Base-by-base conservation (phyloP, 345 rosid species). In the Brassica nigra region DNA sequence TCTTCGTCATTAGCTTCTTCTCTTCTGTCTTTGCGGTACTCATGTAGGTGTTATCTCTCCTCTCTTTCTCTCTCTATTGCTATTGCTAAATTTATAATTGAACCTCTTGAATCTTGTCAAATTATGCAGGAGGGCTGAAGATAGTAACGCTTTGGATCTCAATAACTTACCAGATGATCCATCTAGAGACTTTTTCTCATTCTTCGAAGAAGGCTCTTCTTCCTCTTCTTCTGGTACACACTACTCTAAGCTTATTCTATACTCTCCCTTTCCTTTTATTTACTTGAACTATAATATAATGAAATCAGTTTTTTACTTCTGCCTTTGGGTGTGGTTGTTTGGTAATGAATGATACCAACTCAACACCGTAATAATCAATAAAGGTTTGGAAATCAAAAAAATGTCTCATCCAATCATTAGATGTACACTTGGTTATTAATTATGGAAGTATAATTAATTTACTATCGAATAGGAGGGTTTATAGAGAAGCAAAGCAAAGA, bases 141-240 rank as follows among this genome's bases (percentile, higher is more conserved):
- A 66, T 73, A 91, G 83, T 31, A 75, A 63, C 61, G 87, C 85
- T 79, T 80, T 95, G 59, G 98, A 95, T 84, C 99, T 95, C 88
- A 95, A 95, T 89, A 93, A 91, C 88, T 88, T 95, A 78, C 99
- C 99, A 6, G 90, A 91, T 10, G 99, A 93, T 80, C 85, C 74
- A 82, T 31, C 85, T 73, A 82, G 84, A 73, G 94, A 87, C 54
- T 85, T 82, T 62, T 86, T 83, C 79, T 89, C 84, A 16, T 80
- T 76, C 75, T 84, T 84, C 71, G 94, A 89, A 31, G 94, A 87
- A 8, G 74, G 85, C 62, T 71, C 70, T 62, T 90, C 92, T 83
- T 88, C 84, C 34, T 59, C 82, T 81, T 88, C 92, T n/a, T 80
- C 96, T 33, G 93, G 92, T 89, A 84, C 44, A 54, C 20, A 33